A percentile compares a stretch with the other conserved stretches of the same genome.
Conservation (phyloP, 768 basidiomycete genomes). For the Astraeus odoratus region DNA sequence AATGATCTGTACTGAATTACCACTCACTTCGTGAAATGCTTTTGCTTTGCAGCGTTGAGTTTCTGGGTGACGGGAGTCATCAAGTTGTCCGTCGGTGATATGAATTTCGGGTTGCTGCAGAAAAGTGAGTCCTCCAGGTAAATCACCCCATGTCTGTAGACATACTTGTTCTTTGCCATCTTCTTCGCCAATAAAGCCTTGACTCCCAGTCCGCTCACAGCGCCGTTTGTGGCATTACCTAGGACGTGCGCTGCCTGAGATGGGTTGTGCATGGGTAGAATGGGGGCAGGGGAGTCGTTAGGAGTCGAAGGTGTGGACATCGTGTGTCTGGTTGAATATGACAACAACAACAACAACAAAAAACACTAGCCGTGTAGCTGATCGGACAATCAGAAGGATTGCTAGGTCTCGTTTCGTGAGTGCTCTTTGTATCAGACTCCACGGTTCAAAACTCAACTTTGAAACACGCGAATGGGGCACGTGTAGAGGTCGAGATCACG, state of each 20-base stretch:
- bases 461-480: constrained; percentile 3
- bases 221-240: constrained; percentile 53
- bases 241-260: constrained; percentile 72
- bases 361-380: too few species aligned
- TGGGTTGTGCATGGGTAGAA: constrained; percentile 85
- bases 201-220: constrained; percentile 68
- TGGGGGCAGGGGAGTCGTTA: constrained; percentile 61
- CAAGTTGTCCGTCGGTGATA: constrained; percentile 94
- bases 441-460: constrained; percentile 21
- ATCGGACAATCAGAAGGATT: too few species aligned
- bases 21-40: constrained; percentile 84
- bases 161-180: constrained; percentile 84
- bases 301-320: constrained; percentile 55
- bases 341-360: neutral
- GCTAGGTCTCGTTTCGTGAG: too few species aligned
- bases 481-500: constrained; percentile 24
- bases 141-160: constrained; percentile 9
- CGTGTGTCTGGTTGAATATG: constrained; percentile 19
- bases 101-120: constrained; percentile 72
- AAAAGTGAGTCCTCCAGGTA: constrained; percentile 5
- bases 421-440: constrained; percentile 5
- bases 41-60: constrained; percentile 84
- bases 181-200: constrained; percentile 92
- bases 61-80: constrained; percentile 94
- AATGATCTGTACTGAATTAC: constrained; percentile 1